Conservation (phyloP, 2,329 filamentous ascomycete genomes). For the Curvularia hawaiiensis region DNA sequence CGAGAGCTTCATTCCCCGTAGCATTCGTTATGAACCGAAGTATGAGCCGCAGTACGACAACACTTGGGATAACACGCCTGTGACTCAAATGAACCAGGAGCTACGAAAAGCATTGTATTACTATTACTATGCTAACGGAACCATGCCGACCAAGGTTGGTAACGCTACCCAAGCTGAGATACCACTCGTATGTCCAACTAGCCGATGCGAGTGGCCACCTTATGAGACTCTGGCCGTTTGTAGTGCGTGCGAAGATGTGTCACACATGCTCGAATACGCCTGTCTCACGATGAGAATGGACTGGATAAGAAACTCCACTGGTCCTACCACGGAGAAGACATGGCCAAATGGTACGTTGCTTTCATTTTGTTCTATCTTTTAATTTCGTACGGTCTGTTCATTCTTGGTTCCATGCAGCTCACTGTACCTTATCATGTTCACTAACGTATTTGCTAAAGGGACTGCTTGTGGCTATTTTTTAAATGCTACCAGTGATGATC, state of each 20-base stretch:
- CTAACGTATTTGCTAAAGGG: background rate
- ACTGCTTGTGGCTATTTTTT: constrained; percentile 35
- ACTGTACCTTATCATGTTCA: no score
- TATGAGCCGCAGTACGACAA: no score
- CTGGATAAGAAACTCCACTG: constrained; percentile 20
- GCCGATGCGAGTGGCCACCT: constrained; percentile 28
- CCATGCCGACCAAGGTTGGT: no score
- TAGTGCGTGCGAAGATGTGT: constrained; percentile 28
- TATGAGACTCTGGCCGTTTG: constrained; percentile 34
- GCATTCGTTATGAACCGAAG: constrained; percentile 9
- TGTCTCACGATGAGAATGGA: constrained; percentile 24
- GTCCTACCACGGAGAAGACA: background rate
- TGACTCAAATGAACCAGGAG: no score
- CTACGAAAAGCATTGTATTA: no score
- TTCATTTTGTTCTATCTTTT: no score
- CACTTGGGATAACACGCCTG: no score
- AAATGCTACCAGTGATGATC: constrained; percentile 22
- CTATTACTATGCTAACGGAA: no score
- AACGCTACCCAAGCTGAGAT: constrained; percentile 28
- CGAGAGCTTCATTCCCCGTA: constrained; percentile 22
- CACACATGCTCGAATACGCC: constrained; percentile 19
- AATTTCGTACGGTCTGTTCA: no score
- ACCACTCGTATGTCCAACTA: constrained; percentile 31
- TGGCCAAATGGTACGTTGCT: no score
- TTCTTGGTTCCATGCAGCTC: no score